Evolutionary conservation across 2,329 filamentous ascomycete species (phyloP).

Genomic region (Clonostachys rhizophaga): DNA sequence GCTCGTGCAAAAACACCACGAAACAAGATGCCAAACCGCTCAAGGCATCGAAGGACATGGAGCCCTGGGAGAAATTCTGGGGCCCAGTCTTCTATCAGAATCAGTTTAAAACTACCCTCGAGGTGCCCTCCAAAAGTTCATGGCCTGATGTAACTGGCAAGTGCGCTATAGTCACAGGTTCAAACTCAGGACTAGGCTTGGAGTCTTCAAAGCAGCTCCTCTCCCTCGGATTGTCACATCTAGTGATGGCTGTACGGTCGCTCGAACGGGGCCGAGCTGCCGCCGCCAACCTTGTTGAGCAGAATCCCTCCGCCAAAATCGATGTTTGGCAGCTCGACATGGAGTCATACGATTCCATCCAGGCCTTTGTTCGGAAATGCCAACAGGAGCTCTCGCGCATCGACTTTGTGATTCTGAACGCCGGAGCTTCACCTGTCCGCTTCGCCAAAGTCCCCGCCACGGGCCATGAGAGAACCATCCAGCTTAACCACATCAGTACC

Average conservation of each 20-base stretch:
- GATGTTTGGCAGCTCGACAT: slow-evolving; percentile 16
- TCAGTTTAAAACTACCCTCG: neutral
- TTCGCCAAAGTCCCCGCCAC: slow-evolving; percentile 11
- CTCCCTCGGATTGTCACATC: slow-evolving; percentile 5
- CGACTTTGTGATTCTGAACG: slow-evolving; percentile 24
- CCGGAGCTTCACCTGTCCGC: slow-evolving; percentile 12
- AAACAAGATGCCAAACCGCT: too few species aligned
- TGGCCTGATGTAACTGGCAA: too few species aligned
- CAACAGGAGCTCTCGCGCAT: slow-evolving; percentile 6
- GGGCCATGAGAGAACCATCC: slow-evolving; percentile 20
- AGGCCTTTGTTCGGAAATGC: slow-evolving; percentile 8
- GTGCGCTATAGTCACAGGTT: neutral
- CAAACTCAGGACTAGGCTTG: neutral
- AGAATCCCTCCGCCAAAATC: slow-evolving; percentile 10
- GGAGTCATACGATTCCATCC: slow-evolving; percentile 14
- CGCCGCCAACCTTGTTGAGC: neutral
- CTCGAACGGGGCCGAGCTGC: slow-evolving; percentile 6
- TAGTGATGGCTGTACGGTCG: slow-evolving; percentile 9
- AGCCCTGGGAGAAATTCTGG: too few species aligned
- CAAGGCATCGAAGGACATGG: too few species aligned
- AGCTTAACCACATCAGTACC: slow-evolving; percentile 24
- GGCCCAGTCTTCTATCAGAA: neutral
- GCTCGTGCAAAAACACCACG: too few species aligned
- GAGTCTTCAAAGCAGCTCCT: neutral
- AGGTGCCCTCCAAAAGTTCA: neutral